Evolutionary conservation across 1,284 basidiomycete genomes (phyloP).

Genomic region (Ganoderma multipileum): DNA sequence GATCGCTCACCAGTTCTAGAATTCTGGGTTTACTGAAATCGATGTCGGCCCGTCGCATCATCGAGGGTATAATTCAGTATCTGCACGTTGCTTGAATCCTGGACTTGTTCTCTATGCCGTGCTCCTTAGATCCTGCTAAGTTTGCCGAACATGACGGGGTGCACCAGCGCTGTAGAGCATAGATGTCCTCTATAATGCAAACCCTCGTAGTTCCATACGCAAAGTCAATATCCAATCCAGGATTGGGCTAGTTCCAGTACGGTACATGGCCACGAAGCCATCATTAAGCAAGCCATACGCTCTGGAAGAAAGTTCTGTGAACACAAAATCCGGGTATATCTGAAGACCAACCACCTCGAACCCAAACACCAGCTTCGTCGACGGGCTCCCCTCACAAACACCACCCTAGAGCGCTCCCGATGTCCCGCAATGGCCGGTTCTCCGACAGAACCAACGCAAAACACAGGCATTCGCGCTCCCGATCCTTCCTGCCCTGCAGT

Average conservation of each 20-base stretch:
- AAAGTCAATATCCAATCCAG: background rate
- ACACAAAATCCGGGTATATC: background rate
- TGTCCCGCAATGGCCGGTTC: conserved; percentile 67
- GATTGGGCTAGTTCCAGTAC: background rate
- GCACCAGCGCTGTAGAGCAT: no score
- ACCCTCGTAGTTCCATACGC: background rate
- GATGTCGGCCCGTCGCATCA: background rate
- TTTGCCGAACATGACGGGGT: no score
- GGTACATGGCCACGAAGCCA: background rate
- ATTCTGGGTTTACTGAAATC: background rate
- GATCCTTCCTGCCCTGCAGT: conserved; percentile 71
- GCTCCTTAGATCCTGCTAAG: no score
- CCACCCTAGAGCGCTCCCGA: conserved; percentile 71
- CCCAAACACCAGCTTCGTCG: background rate
- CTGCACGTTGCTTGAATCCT: background rate
- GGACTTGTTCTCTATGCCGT: no score
- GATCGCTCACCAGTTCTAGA: background rate
- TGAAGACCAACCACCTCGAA: background rate
- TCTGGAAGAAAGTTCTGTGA: background rate
- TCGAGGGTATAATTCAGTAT: background rate
- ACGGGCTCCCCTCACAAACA: conserved; percentile 53
- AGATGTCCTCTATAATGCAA: background rate
- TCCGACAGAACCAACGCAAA: conserved; percentile 80
- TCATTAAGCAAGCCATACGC: background rate
- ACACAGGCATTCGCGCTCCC: conserved; percentile 78